phyloP scores from a whole-genome alignment of 2,329 filamentous ascomycete species.

The Lasiodiplodia sp. region DNA sequence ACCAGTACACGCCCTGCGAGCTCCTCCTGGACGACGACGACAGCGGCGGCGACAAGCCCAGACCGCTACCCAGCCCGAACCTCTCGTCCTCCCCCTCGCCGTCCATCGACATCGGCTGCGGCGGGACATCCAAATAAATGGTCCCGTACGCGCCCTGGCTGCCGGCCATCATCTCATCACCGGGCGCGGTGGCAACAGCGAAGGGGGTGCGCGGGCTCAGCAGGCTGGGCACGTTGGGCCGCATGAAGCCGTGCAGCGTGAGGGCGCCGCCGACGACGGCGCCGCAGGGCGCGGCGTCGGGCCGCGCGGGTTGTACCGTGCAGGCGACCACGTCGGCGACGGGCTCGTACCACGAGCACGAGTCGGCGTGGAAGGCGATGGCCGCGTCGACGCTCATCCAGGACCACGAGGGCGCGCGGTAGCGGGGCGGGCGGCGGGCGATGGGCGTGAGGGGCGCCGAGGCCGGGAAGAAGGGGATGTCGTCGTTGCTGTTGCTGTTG shows the following conservation, averaged over 20 bases:
- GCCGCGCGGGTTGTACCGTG: neutral
- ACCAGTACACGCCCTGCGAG: slow-evolving; percentile 25
- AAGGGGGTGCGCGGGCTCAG: slow-evolving; percentile 23
- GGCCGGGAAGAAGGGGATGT: neutral
- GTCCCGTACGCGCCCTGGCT: slow-evolving; percentile 14
- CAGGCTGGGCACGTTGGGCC: slow-evolving; percentile 15
- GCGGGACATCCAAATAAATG: slow-evolving; percentile 10
- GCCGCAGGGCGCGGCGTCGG: slow-evolving; percentile 9
- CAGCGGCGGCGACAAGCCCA: neutral
- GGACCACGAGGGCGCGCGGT: slow-evolving; percentile 20
- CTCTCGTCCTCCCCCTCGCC: neutral
- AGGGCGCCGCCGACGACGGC: neutral
- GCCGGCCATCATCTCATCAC: neutral
- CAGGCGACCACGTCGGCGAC: slow-evolving; percentile 2
- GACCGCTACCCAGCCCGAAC: neutral
- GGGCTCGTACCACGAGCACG: slow-evolving; percentile 28
- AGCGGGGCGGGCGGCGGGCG: slow-evolving; percentile 10
- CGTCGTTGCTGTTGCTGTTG: neutral
- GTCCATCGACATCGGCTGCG: neutral
- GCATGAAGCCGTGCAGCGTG: slow-evolving; percentile 6
- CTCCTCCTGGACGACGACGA: neutral
- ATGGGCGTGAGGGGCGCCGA: neutral
- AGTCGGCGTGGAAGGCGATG: slow-evolving; percentile 28
- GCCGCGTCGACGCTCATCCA: slow-evolving; percentile 26
- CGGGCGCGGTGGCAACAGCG: neutral